A percentile compares a stretch with the other conserved stretches of the same genome.
Evolutionary conservation across 2,329 filamentous ascomycete species (phyloP).

Genomic region (Cladosporium sp.): DNA sequence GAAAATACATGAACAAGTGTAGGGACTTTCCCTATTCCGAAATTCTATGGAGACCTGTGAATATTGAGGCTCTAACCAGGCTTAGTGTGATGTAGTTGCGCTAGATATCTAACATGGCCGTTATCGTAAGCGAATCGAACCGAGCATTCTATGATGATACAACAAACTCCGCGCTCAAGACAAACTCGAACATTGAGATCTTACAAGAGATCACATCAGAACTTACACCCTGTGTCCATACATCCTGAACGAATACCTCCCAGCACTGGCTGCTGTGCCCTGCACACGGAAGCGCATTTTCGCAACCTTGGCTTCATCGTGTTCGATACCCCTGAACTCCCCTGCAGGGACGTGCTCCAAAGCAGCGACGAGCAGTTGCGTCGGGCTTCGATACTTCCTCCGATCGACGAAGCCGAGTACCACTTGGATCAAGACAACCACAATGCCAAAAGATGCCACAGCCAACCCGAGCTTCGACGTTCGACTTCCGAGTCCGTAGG

Average conservation of each 20-base stretch:
- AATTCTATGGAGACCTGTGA: no score
- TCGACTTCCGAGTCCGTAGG: slow-evolving; percentile 21
- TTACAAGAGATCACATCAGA: no score
- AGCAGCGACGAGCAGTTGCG: slow-evolving; percentile 23
- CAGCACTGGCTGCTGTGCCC: slow-evolving; percentile 13
- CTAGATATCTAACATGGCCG: no score
- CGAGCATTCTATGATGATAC: no score
- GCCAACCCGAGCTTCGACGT: slow-evolving; percentile 20
- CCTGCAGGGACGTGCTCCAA: slow-evolving; percentile 20
- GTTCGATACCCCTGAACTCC: slow-evolving; percentile 19
- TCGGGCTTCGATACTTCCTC: slow-evolving; percentile 14
- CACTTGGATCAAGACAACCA: slow-evolving; percentile 20
- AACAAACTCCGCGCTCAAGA: no score
- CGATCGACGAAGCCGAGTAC: slow-evolving; percentile 18
- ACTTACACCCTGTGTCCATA: no score
- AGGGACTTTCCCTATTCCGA: no score
- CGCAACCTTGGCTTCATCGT: slow-evolving; percentile 18
- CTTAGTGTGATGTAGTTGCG: no score
- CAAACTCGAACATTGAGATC: no score
- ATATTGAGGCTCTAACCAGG: no score
- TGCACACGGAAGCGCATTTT: slow-evolving; percentile 18
- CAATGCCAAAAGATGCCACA: slow-evolving; percentile 16
- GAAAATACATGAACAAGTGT: no score
- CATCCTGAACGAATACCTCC: slow-evolving; percentile 17
- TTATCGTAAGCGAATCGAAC: no score